Evolutionary conservation across 257 asterid genomes (phyloP).

Genomic region (Solanum bulbocastanum): DNA sequence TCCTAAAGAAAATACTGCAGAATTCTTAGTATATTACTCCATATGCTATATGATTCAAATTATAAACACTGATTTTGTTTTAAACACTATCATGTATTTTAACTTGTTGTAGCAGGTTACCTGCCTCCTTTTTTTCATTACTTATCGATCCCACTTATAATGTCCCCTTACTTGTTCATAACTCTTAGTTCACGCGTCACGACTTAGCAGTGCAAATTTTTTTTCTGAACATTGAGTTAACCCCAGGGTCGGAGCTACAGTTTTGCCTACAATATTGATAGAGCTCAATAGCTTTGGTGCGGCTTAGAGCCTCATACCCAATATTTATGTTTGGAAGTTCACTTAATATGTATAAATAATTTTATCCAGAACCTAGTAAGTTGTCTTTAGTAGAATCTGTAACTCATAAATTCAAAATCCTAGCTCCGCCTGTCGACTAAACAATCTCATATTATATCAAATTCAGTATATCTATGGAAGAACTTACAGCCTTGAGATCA

Average conservation of each 20-base stretch:
- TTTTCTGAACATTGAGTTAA: neutral
- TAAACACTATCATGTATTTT: neutral
- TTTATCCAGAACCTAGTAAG: neutral
- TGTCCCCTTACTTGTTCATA: neutral
- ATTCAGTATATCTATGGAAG: neutral
- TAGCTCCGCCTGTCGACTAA: neutral
- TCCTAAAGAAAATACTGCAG: neutral
- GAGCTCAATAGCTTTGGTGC: neutral
- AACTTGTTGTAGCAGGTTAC: neutral
- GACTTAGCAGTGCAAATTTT: neutral
- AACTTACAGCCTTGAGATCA: conserved; percentile 90
- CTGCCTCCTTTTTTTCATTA: neutral
- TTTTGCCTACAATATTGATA: neutral
- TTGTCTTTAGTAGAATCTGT: neutral
- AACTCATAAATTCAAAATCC: neutral
- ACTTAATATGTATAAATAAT: neutral
- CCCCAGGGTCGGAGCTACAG: neutral
- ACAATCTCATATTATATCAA: neutral
- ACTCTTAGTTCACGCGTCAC: neutral
- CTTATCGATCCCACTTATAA: neutral
- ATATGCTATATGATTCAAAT: neutral
- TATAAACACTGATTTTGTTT: neutral
- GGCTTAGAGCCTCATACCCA: neutral
- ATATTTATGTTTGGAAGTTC: neutral
- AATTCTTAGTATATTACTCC: neutral